phyloP scores from a whole-genome alignment of 1,284 basidiomycete species.

The Malassezia slooffiae region DNA sequence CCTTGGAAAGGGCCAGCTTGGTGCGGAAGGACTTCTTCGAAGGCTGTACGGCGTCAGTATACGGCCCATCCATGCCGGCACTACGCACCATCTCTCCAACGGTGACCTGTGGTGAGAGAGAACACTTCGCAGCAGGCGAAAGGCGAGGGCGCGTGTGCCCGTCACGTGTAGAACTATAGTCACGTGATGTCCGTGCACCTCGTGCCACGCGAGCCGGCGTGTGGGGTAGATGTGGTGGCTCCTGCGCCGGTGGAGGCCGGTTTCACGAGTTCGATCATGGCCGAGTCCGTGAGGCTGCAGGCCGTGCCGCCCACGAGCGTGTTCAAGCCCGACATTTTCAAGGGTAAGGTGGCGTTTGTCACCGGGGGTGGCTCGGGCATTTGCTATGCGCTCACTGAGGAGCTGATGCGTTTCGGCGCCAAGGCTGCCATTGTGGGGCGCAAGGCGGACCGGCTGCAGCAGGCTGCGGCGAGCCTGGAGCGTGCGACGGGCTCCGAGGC shows the following conservation, averaged over 20 bases:
- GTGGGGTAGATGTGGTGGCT: too few species aligned
- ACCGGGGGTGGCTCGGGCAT: slow-evolving; percentile 62
- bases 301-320: slow-evolving; percentile 17
- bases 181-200: not conserved
- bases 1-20: slow-evolving; percentile 95
- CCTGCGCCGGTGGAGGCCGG: too few species aligned
- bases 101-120: not conserved
- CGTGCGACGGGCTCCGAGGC: slow-evolving; percentile 59
- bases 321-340: slow-evolving; percentile 72
- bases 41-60: slow-evolving; percentile 53
- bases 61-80: not conserved
- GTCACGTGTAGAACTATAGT: slow-evolving; percentile 14
- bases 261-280: too few species aligned
- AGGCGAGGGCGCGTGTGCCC: not conserved
- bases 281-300: slow-evolving; percentile 2
- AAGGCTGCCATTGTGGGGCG: slow-evolving; percentile 71
- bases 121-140: not conserved
- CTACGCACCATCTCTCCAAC: not conserved
- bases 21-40: slow-evolving; percentile 96
- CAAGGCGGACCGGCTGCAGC: slow-evolving; percentile 67
- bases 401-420: slow-evolving; percentile 69
- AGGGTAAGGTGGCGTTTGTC: slow-evolving; percentile 84
- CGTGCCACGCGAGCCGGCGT: too few species aligned
- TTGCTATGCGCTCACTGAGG: slow-evolving; percentile 67
- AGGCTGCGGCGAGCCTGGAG: slow-evolving; percentile 63